These are phyloP conservation scores for Acacia concinna DNA, from an alignment of 331 rosid genomes.

Conservation along the genomic window DNA sequence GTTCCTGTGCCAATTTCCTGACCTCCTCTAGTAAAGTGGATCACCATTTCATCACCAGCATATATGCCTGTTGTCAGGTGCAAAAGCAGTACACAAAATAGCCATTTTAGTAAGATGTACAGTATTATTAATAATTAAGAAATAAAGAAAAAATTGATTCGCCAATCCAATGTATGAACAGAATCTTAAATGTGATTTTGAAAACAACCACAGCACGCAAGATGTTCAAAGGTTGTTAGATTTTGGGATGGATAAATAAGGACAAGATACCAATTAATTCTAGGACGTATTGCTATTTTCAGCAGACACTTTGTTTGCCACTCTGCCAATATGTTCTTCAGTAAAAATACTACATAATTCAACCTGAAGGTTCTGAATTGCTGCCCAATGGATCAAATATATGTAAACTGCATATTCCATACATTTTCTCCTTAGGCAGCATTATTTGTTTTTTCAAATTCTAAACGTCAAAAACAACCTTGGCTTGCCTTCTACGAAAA, in stretches of 20 bases:
- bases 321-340: neutral
- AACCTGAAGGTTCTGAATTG: slow-evolving; percentile 1
- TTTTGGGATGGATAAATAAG: slow-evolving; percentile 2
- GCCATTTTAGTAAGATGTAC: slow-evolving; percentile 25
- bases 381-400: neutral
- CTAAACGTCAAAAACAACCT: slow-evolving; percentile 3
- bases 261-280: slow-evolving; percentile 5
- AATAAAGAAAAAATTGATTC: neutral
- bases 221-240: neutral
- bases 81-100: slow-evolving; percentile 20
- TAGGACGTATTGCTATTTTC: neutral
- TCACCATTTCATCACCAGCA: slow-evolving; percentile 72
- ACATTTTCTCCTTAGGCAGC: neutral
- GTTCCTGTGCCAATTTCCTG: slow-evolving; percentile 81
- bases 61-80: slow-evolving; percentile 60
- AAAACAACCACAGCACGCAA: slow-evolving; percentile 3
- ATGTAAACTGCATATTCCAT: neutral
- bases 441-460: neutral
- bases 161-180: slow-evolving; percentile 11
- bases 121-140: slow-evolving; percentile 1
- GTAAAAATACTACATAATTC: neutral
- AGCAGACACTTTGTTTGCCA: neutral
- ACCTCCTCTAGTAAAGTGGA: slow-evolving; percentile 87
- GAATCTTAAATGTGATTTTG: neutral
- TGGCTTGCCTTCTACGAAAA: slow-evolving; percentile 8